Evolutionary conservation across 352 stramenopile genomes (phyloP), one percentile per base, ranked within the genome.

Genomic region (Phytophthora sp.): DNA sequence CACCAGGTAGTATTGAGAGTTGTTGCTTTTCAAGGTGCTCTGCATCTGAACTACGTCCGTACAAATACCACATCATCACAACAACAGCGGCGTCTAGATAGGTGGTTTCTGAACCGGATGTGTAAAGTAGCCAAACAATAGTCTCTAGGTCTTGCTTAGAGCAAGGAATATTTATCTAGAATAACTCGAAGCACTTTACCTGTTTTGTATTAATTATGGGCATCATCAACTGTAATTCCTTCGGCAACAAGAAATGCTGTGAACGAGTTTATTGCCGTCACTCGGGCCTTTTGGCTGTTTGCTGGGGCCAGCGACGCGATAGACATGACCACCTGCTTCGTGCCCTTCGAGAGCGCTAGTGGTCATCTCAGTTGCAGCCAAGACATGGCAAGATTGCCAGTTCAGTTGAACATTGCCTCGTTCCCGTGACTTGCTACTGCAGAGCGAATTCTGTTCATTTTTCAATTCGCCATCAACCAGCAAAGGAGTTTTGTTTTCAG

Each of bases 21-120:
- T 66, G 62, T n/a, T 54, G 51, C 21, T 66, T 65, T 12, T 61
- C 50, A 12, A 66, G 18, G 41, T 61, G 55, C 44, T 72, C 55
- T 18, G 50, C 45, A n/a, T 63, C 63, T 3, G 43, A 66, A 37
- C 42, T 59, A n/a, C 48, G 57, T 5, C 57, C 48, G 41, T 66
- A 60, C 10, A 59, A 18, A 32, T 60, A 58, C 57, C 48, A 59
- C 57, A 59, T 50, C 38, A 59, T 66, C 23, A 52, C 31, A 2
- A 52, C 48, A 3, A 66, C 39, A 0, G 57, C 7, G 1, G 57
- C 48, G 26, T 59, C 57, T 13, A 54, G 24, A 21, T 66, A 66
- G 20, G 35, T 26, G 24, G 30, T 66, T 18, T 51, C 38, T 0
- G 12, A 9, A 15, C 3, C 4, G 28, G 57, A 54, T 24, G 49